These are phyloP conservation scores for Volvox africanus DNA, from an alignment of 139 green algal species.

Conservation along the genomic window DNA sequence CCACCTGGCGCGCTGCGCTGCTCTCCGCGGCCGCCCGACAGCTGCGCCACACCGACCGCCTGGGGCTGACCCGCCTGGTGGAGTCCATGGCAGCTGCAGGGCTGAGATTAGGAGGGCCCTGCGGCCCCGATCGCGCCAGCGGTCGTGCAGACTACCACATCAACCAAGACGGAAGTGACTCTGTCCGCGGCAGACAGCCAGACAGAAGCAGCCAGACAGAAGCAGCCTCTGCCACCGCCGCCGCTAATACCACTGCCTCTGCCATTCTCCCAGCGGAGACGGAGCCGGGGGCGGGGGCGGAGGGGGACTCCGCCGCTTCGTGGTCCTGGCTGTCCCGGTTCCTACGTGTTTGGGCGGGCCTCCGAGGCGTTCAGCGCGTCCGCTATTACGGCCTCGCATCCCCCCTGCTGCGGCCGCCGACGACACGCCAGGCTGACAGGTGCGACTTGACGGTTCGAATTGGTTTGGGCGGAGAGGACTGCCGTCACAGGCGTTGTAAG, in stretches of 20 bases:
- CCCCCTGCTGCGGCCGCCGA: background rate
- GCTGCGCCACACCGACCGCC: background rate
- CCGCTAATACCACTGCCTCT: background rate
- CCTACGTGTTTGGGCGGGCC: slow-evolving; percentile 4
- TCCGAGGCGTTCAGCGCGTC: background rate
- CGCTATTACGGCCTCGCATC: background rate
- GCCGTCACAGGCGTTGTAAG: no score
- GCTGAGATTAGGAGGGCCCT: background rate
- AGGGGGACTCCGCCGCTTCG: background rate
- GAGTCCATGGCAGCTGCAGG: slow-evolving; percentile 20
- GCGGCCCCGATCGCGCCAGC: background rate
- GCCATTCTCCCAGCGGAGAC: background rate
- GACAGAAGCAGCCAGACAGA: no score
- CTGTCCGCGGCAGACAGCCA: no score
- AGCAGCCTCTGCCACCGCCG: no score
- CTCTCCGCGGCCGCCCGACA: slow-evolving; percentile 7
- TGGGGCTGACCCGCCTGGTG: background rate
- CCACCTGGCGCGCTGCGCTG: slow-evolving; percentile 8
- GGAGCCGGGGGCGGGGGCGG: background rate
- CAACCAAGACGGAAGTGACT: no score
- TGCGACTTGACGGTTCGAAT: background rate
- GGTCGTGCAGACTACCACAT: no score
- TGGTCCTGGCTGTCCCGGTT: slow-evolving; percentile 15
- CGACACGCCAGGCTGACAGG: background rate
- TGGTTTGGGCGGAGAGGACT: background rate